Percentiles rank a stretch among this genome's conserved stretches.
phyloP scores from a whole-genome alignment of 1,284 basidiomycete species.

The Rhodotorula sp. region DNA sequence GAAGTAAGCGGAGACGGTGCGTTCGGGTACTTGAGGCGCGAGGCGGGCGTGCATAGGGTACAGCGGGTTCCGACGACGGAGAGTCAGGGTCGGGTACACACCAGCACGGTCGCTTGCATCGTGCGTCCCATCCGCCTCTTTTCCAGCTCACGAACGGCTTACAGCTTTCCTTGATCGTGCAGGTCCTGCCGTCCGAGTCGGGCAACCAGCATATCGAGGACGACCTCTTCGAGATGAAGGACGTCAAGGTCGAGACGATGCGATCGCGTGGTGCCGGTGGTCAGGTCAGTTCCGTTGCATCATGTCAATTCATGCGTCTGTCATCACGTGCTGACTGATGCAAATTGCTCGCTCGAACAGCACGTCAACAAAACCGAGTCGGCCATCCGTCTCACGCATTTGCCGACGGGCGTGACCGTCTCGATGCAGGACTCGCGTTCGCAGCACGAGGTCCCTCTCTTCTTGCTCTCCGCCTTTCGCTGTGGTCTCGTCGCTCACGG shows the following conservation, averaged over 20 bases:
- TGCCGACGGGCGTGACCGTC: constrained; percentile 89
- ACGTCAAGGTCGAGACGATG: constrained; percentile 91
- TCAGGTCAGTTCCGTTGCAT: constrained; percentile 60
- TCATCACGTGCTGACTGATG: not conserved
- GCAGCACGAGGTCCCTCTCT: constrained; percentile 74
- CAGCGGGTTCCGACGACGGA: constrained; percentile 92
- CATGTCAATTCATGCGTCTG: not conserved
- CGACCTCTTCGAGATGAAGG: constrained; percentile 71
- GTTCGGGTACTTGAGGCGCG: constrained; percentile 78
- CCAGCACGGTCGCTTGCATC: constrained; percentile 83
- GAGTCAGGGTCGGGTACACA: constrained; percentile 80
- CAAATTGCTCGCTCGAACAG: constrained; percentile 52
- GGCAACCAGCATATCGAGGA: constrained; percentile 40
- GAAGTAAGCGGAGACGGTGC: constrained; percentile 74
- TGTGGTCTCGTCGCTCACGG: not conserved
- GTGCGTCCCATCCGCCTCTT: constrained; percentile 55
- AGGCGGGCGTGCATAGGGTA: constrained; percentile 93
- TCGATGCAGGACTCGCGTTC: constrained; percentile 98
- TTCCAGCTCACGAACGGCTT: constrained; percentile 20
- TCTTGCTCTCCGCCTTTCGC: not conserved
- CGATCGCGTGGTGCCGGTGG: constrained; percentile 91
- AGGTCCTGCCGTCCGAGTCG: constrained; percentile 71
- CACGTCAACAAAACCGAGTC: constrained; percentile 99
- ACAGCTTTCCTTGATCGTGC: not conserved
- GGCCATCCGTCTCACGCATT: constrained; percentile 90